Evolutionary conservation across 148 eudicot species (phyloP).

Genomic region (Agrostemma githago): DNA sequence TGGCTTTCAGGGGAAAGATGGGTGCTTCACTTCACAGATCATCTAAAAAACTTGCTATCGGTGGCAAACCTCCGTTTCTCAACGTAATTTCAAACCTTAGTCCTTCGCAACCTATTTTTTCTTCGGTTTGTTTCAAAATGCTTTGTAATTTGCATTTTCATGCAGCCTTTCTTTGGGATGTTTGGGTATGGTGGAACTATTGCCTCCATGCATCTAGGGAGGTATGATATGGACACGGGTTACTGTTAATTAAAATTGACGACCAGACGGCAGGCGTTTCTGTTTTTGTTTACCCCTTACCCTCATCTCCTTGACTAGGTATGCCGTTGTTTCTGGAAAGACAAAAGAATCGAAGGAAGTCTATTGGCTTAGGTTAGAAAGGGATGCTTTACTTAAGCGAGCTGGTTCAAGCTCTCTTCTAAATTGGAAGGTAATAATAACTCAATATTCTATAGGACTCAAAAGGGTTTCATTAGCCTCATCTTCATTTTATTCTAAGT

Average conservation of each 20-base stretch:
- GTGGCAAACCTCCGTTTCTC: slow-evolving; percentile 71
- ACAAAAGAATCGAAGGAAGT: slow-evolving; percentile 54
- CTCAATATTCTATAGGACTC: background rate
- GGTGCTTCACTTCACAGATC: slow-evolving; percentile 66
- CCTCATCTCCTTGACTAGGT: slow-evolving; percentile 28
- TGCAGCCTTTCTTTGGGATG: slow-evolving; percentile 88
- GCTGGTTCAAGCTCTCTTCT: slow-evolving; percentile 39
- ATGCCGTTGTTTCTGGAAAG: slow-evolving; percentile 56
- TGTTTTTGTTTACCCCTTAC: slow-evolving; percentile 2
- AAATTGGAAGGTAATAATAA: slow-evolving; percentile 55
- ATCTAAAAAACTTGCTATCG: slow-evolving; percentile 45
- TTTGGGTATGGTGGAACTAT: slow-evolving; percentile 78
- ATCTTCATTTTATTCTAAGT: background rate
- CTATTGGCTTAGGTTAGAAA: slow-evolving; percentile 43
- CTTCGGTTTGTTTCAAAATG: background rate
- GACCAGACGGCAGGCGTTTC: background rate
- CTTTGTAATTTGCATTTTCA: slow-evolving; percentile 7
- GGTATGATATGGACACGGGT: slow-evolving; percentile 31
- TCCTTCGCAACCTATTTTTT: background rate
- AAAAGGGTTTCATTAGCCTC: background rate
- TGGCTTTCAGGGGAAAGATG: slow-evolving; percentile 57
- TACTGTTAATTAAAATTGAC: background rate
- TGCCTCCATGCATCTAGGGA: slow-evolving; percentile 76
- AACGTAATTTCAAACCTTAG: slow-evolving; percentile 32
- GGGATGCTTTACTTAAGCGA: slow-evolving; percentile 48